Evolutionary conservation across 1,284 basidiomycete species (phyloP).

Genomic region (Leccinum pachyderme): DNA sequence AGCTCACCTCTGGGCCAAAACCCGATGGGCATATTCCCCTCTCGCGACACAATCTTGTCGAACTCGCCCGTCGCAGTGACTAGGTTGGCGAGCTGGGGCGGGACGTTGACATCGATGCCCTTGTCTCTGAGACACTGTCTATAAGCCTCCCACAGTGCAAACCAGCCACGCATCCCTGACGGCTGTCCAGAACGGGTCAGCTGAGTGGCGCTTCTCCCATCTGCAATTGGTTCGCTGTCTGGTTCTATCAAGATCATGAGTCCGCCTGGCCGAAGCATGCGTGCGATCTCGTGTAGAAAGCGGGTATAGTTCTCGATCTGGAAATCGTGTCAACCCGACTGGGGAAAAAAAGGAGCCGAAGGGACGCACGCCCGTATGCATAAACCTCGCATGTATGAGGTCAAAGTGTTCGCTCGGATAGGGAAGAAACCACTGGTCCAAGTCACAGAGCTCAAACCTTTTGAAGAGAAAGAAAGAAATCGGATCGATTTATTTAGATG

Average conservation of each 20-base stretch:
- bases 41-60: conserved; percentile 48
- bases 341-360: background rate
- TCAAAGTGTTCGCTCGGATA: conserved; percentile 63
- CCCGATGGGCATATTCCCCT: conserved; percentile 57
- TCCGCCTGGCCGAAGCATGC: conserved; percentile 68
- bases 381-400: conserved; percentile 62
- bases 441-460: conserved; percentile 68
- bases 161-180: conserved; percentile 54
- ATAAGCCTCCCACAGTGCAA: conserved; percentile 58
- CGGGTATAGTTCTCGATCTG: conserved; percentile 61
- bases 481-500: conserved; percentile 2
- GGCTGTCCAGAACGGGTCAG: conserved; percentile 35
- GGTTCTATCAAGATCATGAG: conserved; percentile 63
- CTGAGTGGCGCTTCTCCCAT: conserved; percentile 41
- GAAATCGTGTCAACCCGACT: conserved; percentile 8
- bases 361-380: conserved; percentile 52
- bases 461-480: background rate
- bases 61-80: conserved; percentile 46
- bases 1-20: conserved; percentile 55
- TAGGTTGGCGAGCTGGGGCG: conserved; percentile 47
- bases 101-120: conserved; percentile 56
- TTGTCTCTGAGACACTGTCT: conserved; percentile 48
- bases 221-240: conserved; percentile 48
- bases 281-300: conserved; percentile 57
- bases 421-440: conserved; percentile 55